Evolutionary conservation across 305 asterid genomes (phyloP), one percentile per base, ranked within the genome.

Genomic region (Striga hermonthica): DNA sequence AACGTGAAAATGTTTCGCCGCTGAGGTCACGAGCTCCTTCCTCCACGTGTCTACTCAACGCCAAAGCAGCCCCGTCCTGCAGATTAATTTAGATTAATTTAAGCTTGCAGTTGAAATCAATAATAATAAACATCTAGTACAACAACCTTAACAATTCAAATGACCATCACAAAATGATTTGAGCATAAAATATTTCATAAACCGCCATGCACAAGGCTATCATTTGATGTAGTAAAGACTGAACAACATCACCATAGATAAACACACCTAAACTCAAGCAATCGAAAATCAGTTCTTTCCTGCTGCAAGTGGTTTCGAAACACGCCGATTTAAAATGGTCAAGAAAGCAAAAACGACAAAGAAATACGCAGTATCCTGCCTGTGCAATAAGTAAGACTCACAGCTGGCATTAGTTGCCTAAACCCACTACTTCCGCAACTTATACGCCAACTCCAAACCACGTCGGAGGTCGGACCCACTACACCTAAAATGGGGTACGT

Each of bases 1-100:
- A 90, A 52, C 89, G 92, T 9, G 89, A 82, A 79, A 90, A 90
- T 48, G 89, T 84, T 74, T 90, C 97, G 58, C 83, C 86, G 57
- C 88, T 78, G 16, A 88, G 96, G 81, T 93, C 96, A 57, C 95
- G 92, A 61, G 89, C 92, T 73, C 85, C 88, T 79, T 90, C 97
- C 81, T 90, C 96, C 6, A 88, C 92, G 6, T 79, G 83, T 71
- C 87, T 84, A 83, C 87, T 82, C 81, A 88, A 73, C 59, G 86
- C 85, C 43, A 85, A 65, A 64, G 89, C 87, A 75, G 89, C 86
- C 66, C 95, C 97, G 74, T 93, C 99, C 99, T 93, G 63, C 48
- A 48, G 10, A 70, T 53, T 59, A 71, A n/a, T n/a, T n/a, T n/a
- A n/a, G n/a, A n/a, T n/a, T n/a, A n/a, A 75, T 49, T 57, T 50